These are phyloP conservation scores for Alternaria triticimaculans DNA, from an alignment of 2,329 filamentous ascomycete genomes.

Conservation along the genomic window DNA sequence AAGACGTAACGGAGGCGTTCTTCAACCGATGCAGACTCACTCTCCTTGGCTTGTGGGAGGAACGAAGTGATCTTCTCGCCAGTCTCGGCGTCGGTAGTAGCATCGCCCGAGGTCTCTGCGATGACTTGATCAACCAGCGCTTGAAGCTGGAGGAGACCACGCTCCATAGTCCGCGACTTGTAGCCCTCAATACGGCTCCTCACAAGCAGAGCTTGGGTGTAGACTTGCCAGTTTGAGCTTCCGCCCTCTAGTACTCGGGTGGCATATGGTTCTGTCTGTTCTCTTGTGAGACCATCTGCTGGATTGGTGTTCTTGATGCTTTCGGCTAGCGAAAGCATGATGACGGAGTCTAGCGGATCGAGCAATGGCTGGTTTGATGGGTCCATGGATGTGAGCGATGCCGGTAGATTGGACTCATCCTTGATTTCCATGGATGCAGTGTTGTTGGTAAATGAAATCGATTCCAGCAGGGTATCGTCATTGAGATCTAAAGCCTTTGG, in stretches of 20 bases:
- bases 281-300: conserved; percentile 82
- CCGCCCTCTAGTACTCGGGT: conserved; percentile 86
- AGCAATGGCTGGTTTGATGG: conserved; percentile 84
- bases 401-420: conserved; percentile 62
- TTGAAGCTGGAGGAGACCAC: conserved; percentile 90
- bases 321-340: conserved; percentile 78
- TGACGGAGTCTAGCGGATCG: conserved; percentile 84
- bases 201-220: conserved; percentile 90
- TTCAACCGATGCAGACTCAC: conserved; percentile 78
- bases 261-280: conserved; percentile 92
- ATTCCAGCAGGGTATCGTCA: conserved; percentile 90
- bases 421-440: conserved; percentile 52
- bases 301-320: conserved; percentile 91
- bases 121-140: conserved; percentile 95
- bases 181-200: conserved; percentile 90
- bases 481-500: conserved; percentile 81
- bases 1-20: conserved; percentile 85
- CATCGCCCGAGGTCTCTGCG: conserved; percentile 70
- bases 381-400: conserved; percentile 68
- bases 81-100: conserved; percentile 33
- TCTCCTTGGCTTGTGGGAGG: conserved; percentile 75
- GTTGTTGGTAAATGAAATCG: conserved; percentile 76
- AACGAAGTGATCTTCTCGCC: conserved; percentile 71
- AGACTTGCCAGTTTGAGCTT: conserved; percentile 96
- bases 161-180: conserved; percentile 83